Percentiles rank a stretch among this genome's conserved stretches.
Evolutionary conservation across 495 filamentous ascomycete species (phyloP).

Genomic region (Daldinia loculata): DNA sequence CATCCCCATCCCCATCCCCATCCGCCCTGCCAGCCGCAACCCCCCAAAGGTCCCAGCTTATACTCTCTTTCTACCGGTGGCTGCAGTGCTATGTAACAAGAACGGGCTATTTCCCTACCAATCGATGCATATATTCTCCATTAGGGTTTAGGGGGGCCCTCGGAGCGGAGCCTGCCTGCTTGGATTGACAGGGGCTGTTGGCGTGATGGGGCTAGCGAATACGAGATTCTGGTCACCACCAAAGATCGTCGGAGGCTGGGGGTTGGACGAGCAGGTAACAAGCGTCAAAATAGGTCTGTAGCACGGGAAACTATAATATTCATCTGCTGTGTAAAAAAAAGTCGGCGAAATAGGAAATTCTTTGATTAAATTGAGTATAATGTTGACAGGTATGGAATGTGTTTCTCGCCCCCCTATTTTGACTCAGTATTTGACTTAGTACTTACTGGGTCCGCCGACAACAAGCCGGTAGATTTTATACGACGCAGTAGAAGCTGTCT

Average conservation of each 20-base stretch:
- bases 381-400: not conserved
- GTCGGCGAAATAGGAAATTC: not conserved
- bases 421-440: not conserved
- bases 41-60: slow-evolving; percentile 5
- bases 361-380: slow-evolving; percentile 9
- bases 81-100: slow-evolving; percentile 15
- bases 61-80: slow-evolving; percentile 23
- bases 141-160: slow-evolving; percentile 29
- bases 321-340: not conserved
- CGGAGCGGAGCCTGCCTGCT: slow-evolving; percentile 38
- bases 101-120: slow-evolving; percentile 26
- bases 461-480: not conserved
- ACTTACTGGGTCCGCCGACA: not conserved
- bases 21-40: slow-evolving; percentile 11
- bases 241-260: slow-evolving; percentile 40
- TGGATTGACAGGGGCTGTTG: slow-evolving; percentile 42
- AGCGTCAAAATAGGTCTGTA: slow-evolving; percentile 10
- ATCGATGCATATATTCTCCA: slow-evolving; percentile 20
- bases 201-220: slow-evolving; percentile 45
- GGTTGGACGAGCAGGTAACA: slow-evolving; percentile 28
- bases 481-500: not conserved
- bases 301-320: not conserved
- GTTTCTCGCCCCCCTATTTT: slow-evolving; percentile 15
- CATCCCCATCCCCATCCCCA: slow-evolving; percentile 1
- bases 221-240: slow-evolving; percentile 46